These are phyloP conservation scores for Candida ulmi DNA, from an alignment of 805 yeast genomes.

Conservation along the genomic window DNA sequence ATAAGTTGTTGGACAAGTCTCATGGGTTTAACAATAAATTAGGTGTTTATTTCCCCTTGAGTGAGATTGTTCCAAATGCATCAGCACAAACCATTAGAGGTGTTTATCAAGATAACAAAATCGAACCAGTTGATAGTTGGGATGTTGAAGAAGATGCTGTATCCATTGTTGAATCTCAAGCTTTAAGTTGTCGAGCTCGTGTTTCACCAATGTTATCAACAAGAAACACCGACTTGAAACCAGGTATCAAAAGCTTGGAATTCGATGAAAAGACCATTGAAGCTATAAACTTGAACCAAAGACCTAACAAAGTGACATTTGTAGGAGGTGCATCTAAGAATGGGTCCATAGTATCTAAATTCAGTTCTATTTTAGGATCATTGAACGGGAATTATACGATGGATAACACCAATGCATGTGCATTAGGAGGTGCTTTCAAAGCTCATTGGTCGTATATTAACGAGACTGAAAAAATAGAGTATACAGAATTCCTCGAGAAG, in stretches of 20 bases:
- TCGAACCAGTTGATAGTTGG: slow-evolving; percentile 34
- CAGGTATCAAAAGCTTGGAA: slow-evolving; percentile 11
- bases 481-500: too few species aligned
- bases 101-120: slow-evolving; percentile 29
- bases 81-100: slow-evolving; percentile 57
- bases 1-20: slow-evolving; percentile 41
- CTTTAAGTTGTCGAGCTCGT: slow-evolving; percentile 75
- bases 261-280: slow-evolving; percentile 28
- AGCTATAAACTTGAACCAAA: slow-evolving; percentile 23
- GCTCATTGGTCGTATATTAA: slow-evolving; percentile 61
- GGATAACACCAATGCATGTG: slow-evolving; percentile 86
- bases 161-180: slow-evolving; percentile 82
- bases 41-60: slow-evolving; percentile 81
- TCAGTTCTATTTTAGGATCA: slow-evolving; percentile 63
- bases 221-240: slow-evolving; percentile 5
- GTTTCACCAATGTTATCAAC: slow-evolving; percentile 68
- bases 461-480: slow-evolving; percentile 14
- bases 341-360: slow-evolving; percentile 56
- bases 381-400: slow-evolving; percentile 59
- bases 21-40: slow-evolving; percentile 36
- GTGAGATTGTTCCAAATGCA: slow-evolving; percentile 88
- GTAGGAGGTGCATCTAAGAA: slow-evolving; percentile 90
- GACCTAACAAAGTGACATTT: slow-evolving; percentile 66
- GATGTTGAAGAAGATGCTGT: slow-evolving; percentile 59
- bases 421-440: slow-evolving; percentile 84